Evolutionary conservation across 106 monocot species (phyloP).

Genomic region (Phalaenopsis equestris): DNA sequence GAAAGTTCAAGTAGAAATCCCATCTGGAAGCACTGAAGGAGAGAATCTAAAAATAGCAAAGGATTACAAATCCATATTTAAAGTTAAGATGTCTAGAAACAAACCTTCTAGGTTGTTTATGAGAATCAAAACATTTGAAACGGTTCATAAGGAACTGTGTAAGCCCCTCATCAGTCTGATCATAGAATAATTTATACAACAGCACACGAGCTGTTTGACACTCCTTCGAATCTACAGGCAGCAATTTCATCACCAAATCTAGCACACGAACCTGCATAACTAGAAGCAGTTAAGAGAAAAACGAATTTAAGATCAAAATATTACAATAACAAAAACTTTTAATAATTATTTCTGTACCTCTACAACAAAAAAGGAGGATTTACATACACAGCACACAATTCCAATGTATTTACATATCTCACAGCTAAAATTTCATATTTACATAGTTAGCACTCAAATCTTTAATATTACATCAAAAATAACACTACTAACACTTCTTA

Average conservation of each 20-base stretch:
- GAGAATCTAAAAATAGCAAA: neutral
- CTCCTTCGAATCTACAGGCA: constrained; percentile 75
- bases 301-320: neutral
- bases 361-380: too few relatives aligned
- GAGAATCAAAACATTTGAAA: constrained; percentile 71
- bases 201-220: constrained; percentile 72
- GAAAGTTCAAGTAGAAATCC: neutral
- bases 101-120: constrained; percentile 90
- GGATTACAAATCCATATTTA: neutral
- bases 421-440: too few relatives aligned
- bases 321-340: neutral
- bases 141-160: constrained; percentile 69
- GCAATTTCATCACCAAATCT: constrained; percentile 74
- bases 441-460: too few relatives aligned
- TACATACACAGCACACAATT: too few relatives aligned
- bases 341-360: too few relatives aligned
- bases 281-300: neutral
- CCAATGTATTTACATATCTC: too few relatives aligned
- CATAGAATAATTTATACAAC: constrained; percentile 90
- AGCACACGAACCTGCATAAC: constrained; percentile 73
- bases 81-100: neutral
- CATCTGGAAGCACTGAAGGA: neutral
- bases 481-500: too few relatives aligned
- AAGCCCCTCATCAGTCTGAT: constrained; percentile 90
- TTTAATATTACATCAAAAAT: too few relatives aligned